Conservation (phyloP, 257 asterid genomes). For the Capsicum baccatum region DNA sequence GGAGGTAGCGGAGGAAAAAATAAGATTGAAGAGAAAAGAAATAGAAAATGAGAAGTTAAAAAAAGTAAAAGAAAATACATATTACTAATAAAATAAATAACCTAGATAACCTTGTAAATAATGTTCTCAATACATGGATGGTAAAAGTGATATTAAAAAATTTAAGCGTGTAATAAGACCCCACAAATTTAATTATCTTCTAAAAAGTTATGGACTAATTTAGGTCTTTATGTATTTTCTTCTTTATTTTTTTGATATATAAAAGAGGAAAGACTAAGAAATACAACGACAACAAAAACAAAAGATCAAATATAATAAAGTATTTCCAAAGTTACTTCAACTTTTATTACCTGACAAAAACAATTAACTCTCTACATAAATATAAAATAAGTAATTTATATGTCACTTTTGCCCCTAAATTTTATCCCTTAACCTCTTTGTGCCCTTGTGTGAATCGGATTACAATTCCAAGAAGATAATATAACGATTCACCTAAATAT, state of each 20-base stretch:
- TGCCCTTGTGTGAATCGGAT: conserved; percentile 15
- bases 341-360: conserved; percentile 19
- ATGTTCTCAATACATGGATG: too few species aligned
- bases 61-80: too few species aligned
- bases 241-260: neutral
- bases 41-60: too few species aligned
- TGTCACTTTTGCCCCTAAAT: conserved; percentile 14
- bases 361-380: neutral
- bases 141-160: too few species aligned
- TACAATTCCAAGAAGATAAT: conserved; percentile 22
- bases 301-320: neutral
- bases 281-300: neutral
- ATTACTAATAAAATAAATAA: too few species aligned
- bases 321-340: conserved; percentile 20
- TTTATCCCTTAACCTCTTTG: neutral
- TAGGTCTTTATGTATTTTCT: too few species aligned
- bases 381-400: neutral
- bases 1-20: too few species aligned
- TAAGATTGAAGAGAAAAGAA: too few species aligned
- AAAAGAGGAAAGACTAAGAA: neutral
- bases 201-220: too few species aligned
- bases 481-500: conserved; percentile 30
- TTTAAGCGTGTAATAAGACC: too few species aligned
- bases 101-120: too few species aligned
- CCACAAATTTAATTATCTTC: too few species aligned